Base-by-base conservation (phyloP, 1,284 basidiomycete species). In the Rhizoctonia solani region DNA sequence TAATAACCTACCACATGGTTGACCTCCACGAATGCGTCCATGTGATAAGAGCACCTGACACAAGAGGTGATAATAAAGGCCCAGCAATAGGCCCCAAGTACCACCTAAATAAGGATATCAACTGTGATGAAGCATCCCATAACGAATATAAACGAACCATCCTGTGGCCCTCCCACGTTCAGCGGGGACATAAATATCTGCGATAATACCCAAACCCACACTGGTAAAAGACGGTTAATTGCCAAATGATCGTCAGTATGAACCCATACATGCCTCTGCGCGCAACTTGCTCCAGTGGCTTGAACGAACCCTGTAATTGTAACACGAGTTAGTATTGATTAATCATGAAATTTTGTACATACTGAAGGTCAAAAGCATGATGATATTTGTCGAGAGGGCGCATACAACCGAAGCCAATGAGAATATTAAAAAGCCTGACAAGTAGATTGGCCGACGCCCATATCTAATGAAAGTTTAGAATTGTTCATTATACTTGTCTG, bases 161-260 rank as follows among this genome's bases (percentile, higher is more conserved):
- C 69, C 69, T 25, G 69, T 69, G 4, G 70, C 70, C 23, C 70
- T 65, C 3, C 70, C 70, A 32, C 70, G 66, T 32, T 71, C 66
- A 16, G 66, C 54, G 37, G 70, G 70, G 21, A 68, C 59, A 41
- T 69, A 71, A 29, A 71, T 71, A 29, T 71, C 70, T 14, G 70
- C 66, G n/a, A 71, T 68, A 13, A 69, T 69, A 1, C 70, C 70
- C 34, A 69, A 54, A 3, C 70, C 70, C 9, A 71, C 59, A 46
- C 70, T 71, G 42, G 9, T 21, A 25, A 19, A 47, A 54, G 44
- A 25, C 21, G 1, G 19, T 8, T 44, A 14, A 54, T 25, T 47
- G 44, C 21, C 29, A 13, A 47, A 46, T 19, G 25, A 4, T 37
- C 11, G 14, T 9, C 42, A 27, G 32, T 19, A 42, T n/a, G 8